A percentile compares a stretch with the other conserved stretches of the same genome.
Evolutionary conservation across 345 rosid species (phyloP).

Genomic region (Ricinus communis): DNA sequence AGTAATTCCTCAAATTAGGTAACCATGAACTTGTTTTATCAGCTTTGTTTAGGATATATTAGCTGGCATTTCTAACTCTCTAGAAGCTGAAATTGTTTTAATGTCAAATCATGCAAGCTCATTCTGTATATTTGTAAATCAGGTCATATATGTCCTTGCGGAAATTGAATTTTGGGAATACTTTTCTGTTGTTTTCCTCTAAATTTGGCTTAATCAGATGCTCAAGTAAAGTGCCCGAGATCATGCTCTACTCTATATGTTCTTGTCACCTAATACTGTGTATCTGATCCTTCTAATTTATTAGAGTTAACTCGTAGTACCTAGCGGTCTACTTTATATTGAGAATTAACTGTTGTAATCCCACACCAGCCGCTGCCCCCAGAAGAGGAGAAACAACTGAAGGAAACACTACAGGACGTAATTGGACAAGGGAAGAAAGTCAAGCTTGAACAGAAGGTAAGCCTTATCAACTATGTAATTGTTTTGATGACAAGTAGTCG

Average conservation of each 20-base stretch:
- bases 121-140: background rate
- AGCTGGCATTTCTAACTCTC: background rate
- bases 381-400: constrained; percentile 83
- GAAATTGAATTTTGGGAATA: too few species aligned
- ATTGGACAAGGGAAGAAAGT: constrained; percentile 82
- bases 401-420: constrained; percentile 69
- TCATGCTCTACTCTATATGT: background rate
- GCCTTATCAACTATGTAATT: background rate
- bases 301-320: background rate
- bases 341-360: constrained; percentile 7
- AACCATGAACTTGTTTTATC: too few species aligned
- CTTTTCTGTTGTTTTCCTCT: too few species aligned
- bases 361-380: constrained; percentile 71
- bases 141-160: background rate
- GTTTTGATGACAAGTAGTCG: background rate
- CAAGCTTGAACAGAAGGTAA: constrained; percentile 79
- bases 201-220: too few species aligned
- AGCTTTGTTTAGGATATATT: background rate
- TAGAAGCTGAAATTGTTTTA: background rate
- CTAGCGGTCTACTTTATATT: background rate
- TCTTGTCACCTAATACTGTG: constrained; percentile 1
- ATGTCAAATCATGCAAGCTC: too few species aligned
- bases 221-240: too few species aligned
- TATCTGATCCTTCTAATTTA: background rate
- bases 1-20: background rate